Percentiles rank a stretch among this genome's conserved stretches.
Conservation (phyloP, 768 basidiomycete genomes). For the Boletellus ananiceps region DNA sequence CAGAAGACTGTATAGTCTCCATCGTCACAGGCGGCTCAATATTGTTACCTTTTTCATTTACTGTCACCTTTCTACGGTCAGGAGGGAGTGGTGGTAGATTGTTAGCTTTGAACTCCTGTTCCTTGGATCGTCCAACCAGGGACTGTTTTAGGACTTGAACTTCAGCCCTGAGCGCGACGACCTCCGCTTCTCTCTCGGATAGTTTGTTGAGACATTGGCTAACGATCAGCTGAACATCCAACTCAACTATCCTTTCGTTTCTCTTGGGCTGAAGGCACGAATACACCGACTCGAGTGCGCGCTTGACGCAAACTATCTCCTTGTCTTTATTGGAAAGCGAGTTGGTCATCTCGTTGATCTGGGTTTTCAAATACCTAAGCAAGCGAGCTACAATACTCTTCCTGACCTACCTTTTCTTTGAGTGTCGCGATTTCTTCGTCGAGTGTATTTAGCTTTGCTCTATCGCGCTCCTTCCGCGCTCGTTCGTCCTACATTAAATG, state of each 20-base stretch:
- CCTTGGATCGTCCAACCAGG: slow-evolving; percentile 48
- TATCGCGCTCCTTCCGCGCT: slow-evolving; percentile 70
- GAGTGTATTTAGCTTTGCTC: slow-evolving; percentile 64
- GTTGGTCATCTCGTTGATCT: slow-evolving; percentile 55
- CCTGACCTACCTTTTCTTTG: slow-evolving; percentile 55
- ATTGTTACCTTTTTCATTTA: slow-evolving; percentile 6
- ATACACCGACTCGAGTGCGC: slow-evolving; percentile 85
- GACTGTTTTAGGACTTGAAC: slow-evolving; percentile 48
- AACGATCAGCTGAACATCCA: slow-evolving; percentile 68
- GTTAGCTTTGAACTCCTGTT: slow-evolving; percentile 67
- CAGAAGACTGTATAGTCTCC: slow-evolving; percentile 10
- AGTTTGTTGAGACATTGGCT: slow-evolving; percentile 66
- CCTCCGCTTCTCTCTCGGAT: slow-evolving; percentile 64
- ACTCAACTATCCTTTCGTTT: slow-evolving; percentile 41
- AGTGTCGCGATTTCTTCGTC: slow-evolving; percentile 71
- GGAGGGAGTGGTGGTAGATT: slow-evolving; percentile 65
- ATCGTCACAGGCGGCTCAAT: slow-evolving; percentile 5
- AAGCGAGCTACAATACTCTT: neutral
- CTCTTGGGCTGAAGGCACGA: slow-evolving; percentile 63
- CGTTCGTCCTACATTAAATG: slow-evolving; percentile 55
- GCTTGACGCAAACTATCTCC: slow-evolving; percentile 71
- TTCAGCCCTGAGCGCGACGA: slow-evolving; percentile 46
- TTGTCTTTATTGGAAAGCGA: slow-evolving; percentile 55
- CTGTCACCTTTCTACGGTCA: slow-evolving; percentile 6
- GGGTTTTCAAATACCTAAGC: neutral